These are phyloP conservation scores for Chlamydomonas sphaeroides DNA, from an alignment of 139 green algal species.

Conservation along the genomic window DNA sequence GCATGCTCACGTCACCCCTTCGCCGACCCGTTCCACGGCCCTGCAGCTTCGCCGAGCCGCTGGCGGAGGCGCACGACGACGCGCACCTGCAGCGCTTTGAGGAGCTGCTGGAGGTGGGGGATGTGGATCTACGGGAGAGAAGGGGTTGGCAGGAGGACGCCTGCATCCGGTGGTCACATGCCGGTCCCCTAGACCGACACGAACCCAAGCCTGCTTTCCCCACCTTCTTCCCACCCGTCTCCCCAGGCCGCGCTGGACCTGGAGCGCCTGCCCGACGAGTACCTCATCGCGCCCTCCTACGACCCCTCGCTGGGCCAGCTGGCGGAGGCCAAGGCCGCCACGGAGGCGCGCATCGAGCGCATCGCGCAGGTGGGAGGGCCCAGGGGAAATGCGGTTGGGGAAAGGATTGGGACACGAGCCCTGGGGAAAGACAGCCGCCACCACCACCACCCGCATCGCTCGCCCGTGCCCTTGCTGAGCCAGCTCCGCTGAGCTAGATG, in stretches of 20 bases:
- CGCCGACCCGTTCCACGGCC: background rate
- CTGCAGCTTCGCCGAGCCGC: constrained; percentile 67
- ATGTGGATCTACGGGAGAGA: too few relatives aligned
- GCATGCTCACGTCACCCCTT: too few relatives aligned
- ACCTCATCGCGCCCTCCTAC: constrained; percentile 65
- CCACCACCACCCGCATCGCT: too few relatives aligned
- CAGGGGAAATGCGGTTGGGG: background rate
- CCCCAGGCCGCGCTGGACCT: constrained; percentile 91
- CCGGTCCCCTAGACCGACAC: too few relatives aligned
- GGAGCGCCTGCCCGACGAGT: constrained; percentile 93
- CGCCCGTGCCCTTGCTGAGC: too few relatives aligned
- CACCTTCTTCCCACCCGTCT: too few relatives aligned
- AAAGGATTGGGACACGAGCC: too few relatives aligned
- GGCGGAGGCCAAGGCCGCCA: constrained; percentile 23
- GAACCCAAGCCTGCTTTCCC: too few relatives aligned
- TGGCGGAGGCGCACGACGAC: constrained; percentile 73
- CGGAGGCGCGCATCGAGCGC: constrained; percentile 69
- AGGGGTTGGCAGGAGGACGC: too few relatives aligned
- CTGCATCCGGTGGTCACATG: too few relatives aligned
- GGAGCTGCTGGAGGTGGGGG: constrained; percentile 82
- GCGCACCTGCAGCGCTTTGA: constrained; percentile 96
- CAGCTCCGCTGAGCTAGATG: too few relatives aligned
- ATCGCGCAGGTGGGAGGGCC: constrained; percentile 28
- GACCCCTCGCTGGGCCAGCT: background rate
- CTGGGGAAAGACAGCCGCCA: too few relatives aligned